Conservation (phyloP, 768 basidiomycete genomes). For the Mrakia frigida region DNA sequence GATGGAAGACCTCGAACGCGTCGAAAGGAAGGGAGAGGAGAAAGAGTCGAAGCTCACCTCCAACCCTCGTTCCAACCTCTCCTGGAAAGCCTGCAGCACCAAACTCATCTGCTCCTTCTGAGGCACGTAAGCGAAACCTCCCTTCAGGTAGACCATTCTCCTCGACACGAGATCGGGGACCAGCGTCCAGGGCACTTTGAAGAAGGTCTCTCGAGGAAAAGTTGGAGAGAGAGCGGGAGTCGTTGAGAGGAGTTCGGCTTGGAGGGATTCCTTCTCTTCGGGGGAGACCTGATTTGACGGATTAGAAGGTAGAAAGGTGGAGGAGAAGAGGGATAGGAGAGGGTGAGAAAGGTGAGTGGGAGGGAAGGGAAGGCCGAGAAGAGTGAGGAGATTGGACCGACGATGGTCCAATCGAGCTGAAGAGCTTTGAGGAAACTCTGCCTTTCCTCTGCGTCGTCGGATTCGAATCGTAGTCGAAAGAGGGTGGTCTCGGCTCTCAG, state of each 20-base stretch:
- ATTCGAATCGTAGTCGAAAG: slow-evolving; percentile 75
- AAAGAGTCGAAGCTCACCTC: slow-evolving; percentile 53
- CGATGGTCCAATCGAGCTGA: slow-evolving; percentile 46
- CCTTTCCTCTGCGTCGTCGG: slow-evolving; percentile 54
- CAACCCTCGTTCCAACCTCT: slow-evolving; percentile 63
- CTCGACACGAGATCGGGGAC: slow-evolving; percentile 87
- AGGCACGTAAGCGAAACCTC: slow-evolving; percentile 86
- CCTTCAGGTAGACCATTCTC: slow-evolving; percentile 67
- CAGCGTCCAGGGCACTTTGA: slow-evolving; percentile 94
- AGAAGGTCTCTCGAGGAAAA: slow-evolving; percentile 55
- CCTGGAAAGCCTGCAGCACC: slow-evolving; percentile 78
- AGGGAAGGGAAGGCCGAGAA: background rate
- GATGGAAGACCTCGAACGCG: background rate
- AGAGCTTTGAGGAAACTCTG: slow-evolving; percentile 54
- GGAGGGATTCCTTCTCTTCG: slow-evolving; percentile 54
- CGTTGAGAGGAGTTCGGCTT: slow-evolving; percentile 52
- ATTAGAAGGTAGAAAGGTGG: background rate
- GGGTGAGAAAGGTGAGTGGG: too few relatives aligned
- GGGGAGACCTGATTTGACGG: slow-evolving; percentile 52
- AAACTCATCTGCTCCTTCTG: slow-evolving; percentile 71
- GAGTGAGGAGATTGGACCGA: slow-evolving; percentile 29
- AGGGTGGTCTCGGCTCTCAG: slow-evolving; percentile 80
- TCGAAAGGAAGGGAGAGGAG: background rate
- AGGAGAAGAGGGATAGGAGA: background rate
- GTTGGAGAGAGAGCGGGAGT: slow-evolving; percentile 39